Base-by-base conservation (phyloP, 495 filamentous ascomycete genomes). In the Aspergillus panamensis region DNA sequence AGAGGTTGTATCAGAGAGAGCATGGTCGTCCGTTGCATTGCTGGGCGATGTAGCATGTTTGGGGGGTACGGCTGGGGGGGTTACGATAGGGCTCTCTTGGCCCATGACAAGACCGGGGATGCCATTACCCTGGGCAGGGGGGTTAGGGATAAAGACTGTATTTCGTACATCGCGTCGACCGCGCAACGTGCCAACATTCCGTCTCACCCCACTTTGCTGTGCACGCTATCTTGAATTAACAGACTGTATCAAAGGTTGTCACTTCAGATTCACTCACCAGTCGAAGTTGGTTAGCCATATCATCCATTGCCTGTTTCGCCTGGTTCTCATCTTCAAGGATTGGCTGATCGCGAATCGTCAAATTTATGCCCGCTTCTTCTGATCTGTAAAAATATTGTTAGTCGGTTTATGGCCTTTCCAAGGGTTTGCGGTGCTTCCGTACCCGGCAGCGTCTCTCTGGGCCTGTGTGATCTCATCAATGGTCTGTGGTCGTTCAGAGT, bases 321-420 rank as follows among this genome's bases (percentile, higher is more conserved):
- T 96, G 91, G 53, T 80, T 84, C 62, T 93, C 90, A 68, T 97
- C 94, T 72, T 98, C 94, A 19, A 86, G 85, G 55, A 99, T 95
- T 1, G 96, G 93, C 57, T 95, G 89, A 61, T 91, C 92, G 59
- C 90, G 82, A 60, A 99, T 99, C 58, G 87, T 94, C 25, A 99
- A 76, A 69, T 94, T 97, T 73, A 96, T 89, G 55, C 87, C 80
- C 25, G 84, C 78, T 48, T 90, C 87, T 37, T 90, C 88, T 53
- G 72, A 69, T 71, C 69, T 85, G 78, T 51, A 39, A 13, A 58
- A 60, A 59, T 72, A 20, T 6, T 48, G 10, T 53, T 49, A 62
- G 50, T 40, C 21, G 29, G 14, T 13, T 9, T 8, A 3, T 10
- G 17, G 17, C 20, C 19, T 44, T 45, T n/a, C 14, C 35, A n/a